Evolutionary conservation across 208 protist genomes (phyloP).

Genomic region (Phytomonas francai): DNA sequence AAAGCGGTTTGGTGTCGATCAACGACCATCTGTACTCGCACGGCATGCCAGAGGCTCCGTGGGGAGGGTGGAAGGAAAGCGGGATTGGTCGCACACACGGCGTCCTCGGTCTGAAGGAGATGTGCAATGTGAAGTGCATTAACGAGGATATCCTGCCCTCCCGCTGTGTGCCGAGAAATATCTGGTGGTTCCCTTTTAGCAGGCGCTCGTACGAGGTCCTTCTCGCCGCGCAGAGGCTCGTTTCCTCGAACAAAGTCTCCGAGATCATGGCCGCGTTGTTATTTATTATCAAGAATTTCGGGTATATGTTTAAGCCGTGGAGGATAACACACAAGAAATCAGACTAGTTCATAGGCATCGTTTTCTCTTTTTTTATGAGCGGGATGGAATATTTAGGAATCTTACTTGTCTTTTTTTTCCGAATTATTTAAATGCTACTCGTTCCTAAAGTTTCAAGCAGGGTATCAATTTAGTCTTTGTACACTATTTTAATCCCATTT

Average conservation of each 20-base stretch:
- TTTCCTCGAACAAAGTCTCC: slow-evolving; percentile 22
- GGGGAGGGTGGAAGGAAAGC: slow-evolving; percentile 85
- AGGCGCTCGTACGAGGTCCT: slow-evolving; percentile 29
- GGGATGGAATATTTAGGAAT: too few relatives aligned
- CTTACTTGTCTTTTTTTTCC: slow-evolving; percentile 3
- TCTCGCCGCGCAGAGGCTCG: slow-evolving; percentile 20
- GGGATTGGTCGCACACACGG: slow-evolving; percentile 84
- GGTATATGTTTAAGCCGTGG: slow-evolving; percentile 58
- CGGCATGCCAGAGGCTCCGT: slow-evolving; percentile 69
- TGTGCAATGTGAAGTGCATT: slow-evolving; percentile 82
- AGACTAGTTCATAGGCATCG: slow-evolving; percentile 4
- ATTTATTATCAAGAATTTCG: slow-evolving; percentile 22
- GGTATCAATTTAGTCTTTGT: too few relatives aligned
- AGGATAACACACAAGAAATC: slow-evolving; percentile 16
- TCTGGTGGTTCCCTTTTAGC: slow-evolving; percentile 78
- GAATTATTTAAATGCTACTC: not conserved
- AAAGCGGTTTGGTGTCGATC: slow-evolving; percentile 79
- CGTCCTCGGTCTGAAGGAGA: slow-evolving; percentile 64
- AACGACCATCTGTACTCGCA: slow-evolving; percentile 73
- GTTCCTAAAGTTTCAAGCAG: too few relatives aligned
- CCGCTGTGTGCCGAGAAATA: slow-evolving; percentile 30
- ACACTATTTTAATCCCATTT: too few relatives aligned
- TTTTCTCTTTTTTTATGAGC: slow-evolving; percentile 10
- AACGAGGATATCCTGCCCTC: slow-evolving; percentile 42
- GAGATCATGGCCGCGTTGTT: slow-evolving; percentile 20